Conservation (phyloP, 2,329 filamentous ascomycete genomes). For the Biscogniauxia sp. region DNA sequence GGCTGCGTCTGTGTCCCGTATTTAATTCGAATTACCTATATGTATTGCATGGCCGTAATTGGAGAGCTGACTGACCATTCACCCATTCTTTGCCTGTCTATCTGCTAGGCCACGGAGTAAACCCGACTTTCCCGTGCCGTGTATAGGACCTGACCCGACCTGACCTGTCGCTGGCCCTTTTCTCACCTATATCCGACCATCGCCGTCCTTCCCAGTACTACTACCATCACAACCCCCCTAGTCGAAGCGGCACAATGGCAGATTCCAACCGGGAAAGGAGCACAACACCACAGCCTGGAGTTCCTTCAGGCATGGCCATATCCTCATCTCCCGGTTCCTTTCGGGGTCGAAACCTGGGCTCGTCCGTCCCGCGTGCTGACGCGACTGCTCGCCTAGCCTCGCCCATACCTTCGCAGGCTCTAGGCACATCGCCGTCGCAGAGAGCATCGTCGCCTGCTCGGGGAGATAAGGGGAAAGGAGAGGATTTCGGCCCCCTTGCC, state of each 20-base stretch:
- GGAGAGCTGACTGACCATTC: neutral
- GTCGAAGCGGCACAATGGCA: slow-evolving; percentile 24
- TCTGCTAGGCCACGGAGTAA: neutral
- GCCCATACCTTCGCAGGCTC: slow-evolving; percentile 49
- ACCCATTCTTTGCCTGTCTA: no score
- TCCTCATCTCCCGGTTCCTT: slow-evolving; percentile 49
- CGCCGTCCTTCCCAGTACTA: slow-evolving; percentile 4
- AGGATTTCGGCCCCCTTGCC: slow-evolving; percentile 60
- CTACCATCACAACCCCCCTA: slow-evolving; percentile 1
- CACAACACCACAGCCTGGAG: slow-evolving; percentile 32
- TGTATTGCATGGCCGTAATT: neutral
- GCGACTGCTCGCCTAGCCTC: slow-evolving; percentile 61
- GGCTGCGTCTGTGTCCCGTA: neutral
- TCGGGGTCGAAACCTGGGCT: slow-evolving; percentile 45
- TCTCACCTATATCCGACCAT: slow-evolving; percentile 6
- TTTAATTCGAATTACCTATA: neutral
- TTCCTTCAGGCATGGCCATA: slow-evolving; percentile 38
- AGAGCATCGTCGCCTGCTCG: slow-evolving; percentile 50
- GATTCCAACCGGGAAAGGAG: slow-evolving; percentile 39
- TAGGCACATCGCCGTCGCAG: slow-evolving; percentile 44
- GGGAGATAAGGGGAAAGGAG: slow-evolving; percentile 37
- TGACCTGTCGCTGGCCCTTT: neutral
- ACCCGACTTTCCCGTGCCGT: neutral
- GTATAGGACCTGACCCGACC: neutral
- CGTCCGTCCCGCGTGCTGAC: slow-evolving; percentile 56